Conservation (phyloP, 257 asterid genomes). For the Eustoma russellianum region DNA sequence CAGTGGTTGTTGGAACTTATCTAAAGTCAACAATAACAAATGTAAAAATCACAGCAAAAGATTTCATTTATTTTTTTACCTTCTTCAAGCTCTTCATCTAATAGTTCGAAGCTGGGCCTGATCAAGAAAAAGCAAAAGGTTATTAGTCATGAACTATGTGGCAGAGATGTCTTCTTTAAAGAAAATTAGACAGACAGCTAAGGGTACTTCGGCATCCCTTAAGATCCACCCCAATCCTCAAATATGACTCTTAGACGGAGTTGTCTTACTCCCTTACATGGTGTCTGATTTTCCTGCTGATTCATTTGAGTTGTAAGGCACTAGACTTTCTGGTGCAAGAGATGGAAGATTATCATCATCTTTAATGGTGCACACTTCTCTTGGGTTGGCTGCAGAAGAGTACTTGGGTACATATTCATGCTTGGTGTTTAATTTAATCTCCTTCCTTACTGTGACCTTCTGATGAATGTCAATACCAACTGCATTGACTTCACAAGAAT, state of each 20-base stretch:
- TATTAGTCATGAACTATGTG: not conserved
- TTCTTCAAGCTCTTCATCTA: conserved; percentile 59
- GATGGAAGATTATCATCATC: conserved; percentile 23
- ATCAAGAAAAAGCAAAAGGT: conserved; percentile 20
- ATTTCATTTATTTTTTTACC: conserved; percentile 32
- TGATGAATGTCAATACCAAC: conserved; percentile 91
- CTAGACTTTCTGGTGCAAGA: conserved; percentile 24
- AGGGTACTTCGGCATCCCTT: not conserved
- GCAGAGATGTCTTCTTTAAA: not conserved
- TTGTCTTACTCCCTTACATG: conserved; percentile 38
- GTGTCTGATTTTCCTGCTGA: conserved; percentile 32
- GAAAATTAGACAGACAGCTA: conserved; percentile 3
- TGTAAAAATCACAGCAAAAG: conserved; percentile 12
- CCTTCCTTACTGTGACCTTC: conserved; percentile 45
- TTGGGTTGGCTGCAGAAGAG: conserved; percentile 30
- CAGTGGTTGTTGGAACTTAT: conserved; percentile 12
- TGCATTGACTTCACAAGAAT: conserved; percentile 33
- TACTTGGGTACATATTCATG: conserved; percentile 29
- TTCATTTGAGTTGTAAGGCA: conserved; percentile 21
- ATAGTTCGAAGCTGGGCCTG: conserved; percentile 88
- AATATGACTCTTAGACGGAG: not conserved
- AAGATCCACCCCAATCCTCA: conserved; percentile 1
- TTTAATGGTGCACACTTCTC: conserved; percentile 28
- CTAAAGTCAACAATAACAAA: conserved; percentile 11
- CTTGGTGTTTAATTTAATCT: conserved; percentile 20